Conservation (phyloP, 768 basidiomycete genomes). For the Suillus bovinus region DNA sequence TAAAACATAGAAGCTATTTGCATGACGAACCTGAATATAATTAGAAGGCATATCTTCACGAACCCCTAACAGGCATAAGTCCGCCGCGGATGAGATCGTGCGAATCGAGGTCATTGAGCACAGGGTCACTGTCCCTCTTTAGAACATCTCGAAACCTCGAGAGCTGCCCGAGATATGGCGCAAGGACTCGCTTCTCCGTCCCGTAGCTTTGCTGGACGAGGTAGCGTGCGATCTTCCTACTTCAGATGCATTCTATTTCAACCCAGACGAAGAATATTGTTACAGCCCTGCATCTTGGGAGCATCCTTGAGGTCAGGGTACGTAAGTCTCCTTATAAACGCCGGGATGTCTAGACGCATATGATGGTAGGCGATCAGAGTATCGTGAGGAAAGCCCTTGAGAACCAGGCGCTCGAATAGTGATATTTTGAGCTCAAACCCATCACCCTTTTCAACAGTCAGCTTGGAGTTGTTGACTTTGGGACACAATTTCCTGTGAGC, state of each 20-base stretch:
- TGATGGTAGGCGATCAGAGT: slow-evolving; percentile 61
- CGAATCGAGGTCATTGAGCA: slow-evolving; percentile 63
- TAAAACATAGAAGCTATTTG: background rate
- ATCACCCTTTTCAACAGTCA: slow-evolving; percentile 68
- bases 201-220: slow-evolving; percentile 69
- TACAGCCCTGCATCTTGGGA: slow-evolving; percentile 46
- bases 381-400: slow-evolving; percentile 60
- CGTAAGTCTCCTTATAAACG: slow-evolving; percentile 58
- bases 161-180: slow-evolving; percentile 70
- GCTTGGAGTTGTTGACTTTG: slow-evolving; percentile 62
- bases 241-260: slow-evolving; percentile 64
- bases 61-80: too few species aligned
- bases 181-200: slow-evolving; percentile 61
- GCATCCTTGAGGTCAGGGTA: slow-evolving; percentile 67
- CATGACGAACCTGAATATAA: background rate
- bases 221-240: slow-evolving; percentile 61
- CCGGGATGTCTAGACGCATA: slow-evolving; percentile 75
- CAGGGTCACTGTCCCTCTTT: slow-evolving; percentile 50
- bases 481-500: slow-evolving; percentile 63
- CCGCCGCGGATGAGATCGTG: slow-evolving; percentile 60
- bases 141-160: slow-evolving; percentile 47
- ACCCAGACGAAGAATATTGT: slow-evolving; percentile 48
- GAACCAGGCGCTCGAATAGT: slow-evolving; percentile 67
- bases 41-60: too few species aligned
- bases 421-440: slow-evolving; percentile 69